Percentiles rank a stretch among this genome's conserved stretches.
Evolutionary conservation across 768 basidiomycete genomes (phyloP).

Genomic region (Leccinum disarticulatum): DNA sequence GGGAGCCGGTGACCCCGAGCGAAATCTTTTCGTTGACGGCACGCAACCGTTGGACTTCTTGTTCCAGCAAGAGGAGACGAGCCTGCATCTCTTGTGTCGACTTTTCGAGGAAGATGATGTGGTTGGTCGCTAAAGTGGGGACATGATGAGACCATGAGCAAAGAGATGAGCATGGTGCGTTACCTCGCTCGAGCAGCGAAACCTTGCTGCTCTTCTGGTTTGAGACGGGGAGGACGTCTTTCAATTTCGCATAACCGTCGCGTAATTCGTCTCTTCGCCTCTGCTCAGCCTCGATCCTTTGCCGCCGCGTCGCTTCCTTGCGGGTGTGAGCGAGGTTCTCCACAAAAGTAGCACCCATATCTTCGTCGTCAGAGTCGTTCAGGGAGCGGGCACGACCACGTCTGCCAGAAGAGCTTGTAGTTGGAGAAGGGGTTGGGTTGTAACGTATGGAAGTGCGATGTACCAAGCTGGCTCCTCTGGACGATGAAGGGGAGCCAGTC

Average conservation of each 20-base stretch:
- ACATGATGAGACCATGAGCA: conserved; percentile 12
- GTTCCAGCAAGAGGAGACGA: conserved; percentile 63
- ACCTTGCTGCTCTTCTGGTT: conserved; percentile 94
- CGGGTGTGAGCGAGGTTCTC: conserved; percentile 75
- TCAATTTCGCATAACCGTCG: conserved; percentile 86
- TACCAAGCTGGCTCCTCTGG: conserved; percentile 72
- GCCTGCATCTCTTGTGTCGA: conserved; percentile 69
- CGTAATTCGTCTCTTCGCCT: conserved; percentile 84
- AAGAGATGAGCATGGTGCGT: conserved; percentile 28
- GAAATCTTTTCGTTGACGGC: conserved; percentile 83
- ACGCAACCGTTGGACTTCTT: conserved; percentile 69
- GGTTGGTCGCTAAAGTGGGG: conserved; percentile 62
- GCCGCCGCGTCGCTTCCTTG: conserved; percentile 81
- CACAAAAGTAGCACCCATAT: conserved; percentile 65
- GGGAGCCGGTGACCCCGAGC: too few species aligned
- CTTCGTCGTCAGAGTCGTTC: conserved; percentile 76
- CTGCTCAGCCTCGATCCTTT: conserved; percentile 90
- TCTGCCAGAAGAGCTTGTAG: conserved; percentile 65
- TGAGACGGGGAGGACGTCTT: conserved; percentile 81
- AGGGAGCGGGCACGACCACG: conserved; percentile 64
- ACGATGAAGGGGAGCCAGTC: conserved; percentile 76
- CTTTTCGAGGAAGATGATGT: conserved; percentile 72
- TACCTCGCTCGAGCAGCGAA: conserved; percentile 84
- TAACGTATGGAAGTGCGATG: conserved; percentile 70
- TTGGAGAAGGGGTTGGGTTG: conserved; percentile 81